phyloP scores from a whole-genome alignment of 441 rosid genomes.

The Populus trichocarpa region DNA sequence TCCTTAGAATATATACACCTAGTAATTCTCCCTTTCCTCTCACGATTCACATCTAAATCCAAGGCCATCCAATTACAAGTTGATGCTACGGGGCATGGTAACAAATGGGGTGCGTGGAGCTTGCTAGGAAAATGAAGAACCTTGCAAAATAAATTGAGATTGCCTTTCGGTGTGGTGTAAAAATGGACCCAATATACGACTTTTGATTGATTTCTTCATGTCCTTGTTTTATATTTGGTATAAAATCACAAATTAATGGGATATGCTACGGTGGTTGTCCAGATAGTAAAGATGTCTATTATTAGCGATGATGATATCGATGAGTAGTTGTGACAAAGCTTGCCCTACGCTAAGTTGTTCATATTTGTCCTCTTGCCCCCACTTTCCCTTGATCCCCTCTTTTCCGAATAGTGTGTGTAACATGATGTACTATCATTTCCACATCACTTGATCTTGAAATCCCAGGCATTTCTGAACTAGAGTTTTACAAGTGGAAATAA shows the following conservation, averaged over 20 bases:
- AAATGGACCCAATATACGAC: background rate
- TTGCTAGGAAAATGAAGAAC: background rate
- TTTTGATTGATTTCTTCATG: background rate
- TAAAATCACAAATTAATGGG: background rate
- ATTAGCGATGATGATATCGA: background rate
- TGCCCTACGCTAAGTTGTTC: background rate
- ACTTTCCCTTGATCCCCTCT: background rate
- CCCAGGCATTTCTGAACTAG: background rate
- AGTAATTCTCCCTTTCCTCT: background rate
- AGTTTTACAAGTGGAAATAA: background rate
- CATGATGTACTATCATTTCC: background rate
- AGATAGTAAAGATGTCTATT: background rate
- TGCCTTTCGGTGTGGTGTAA: slow-evolving; percentile 6
- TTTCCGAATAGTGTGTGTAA: background rate
- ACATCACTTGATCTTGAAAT: background rate
- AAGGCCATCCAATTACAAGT: background rate
- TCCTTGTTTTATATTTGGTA: background rate
- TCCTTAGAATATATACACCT: background rate
- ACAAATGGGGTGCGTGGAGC: background rate
- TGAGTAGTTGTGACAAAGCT: background rate
- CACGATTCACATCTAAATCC: background rate
- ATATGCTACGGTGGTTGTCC: background rate
- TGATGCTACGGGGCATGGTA: background rate
- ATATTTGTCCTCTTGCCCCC: background rate
- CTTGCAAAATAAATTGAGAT: background rate